Evolutionary conservation across 768 basidiomycete species (phyloP), one percentile per base, ranked within the genome.

Genomic region (Jaapia argillacea): DNA sequence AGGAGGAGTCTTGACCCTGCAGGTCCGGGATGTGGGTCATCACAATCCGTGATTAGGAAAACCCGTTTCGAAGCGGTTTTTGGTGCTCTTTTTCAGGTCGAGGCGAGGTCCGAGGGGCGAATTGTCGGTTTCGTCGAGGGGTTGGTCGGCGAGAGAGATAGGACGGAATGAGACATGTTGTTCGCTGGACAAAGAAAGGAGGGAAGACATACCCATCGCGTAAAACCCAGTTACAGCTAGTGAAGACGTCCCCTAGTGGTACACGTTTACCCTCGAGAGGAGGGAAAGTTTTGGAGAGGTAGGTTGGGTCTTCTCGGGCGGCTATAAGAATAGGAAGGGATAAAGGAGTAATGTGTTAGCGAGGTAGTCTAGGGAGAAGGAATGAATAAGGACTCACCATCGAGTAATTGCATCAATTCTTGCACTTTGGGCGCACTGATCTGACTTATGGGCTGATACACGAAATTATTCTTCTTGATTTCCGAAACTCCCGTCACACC

Each of bases 31-130:
- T 71, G 77, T 2, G 91, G 91, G 51, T 85, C 62, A 52, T 92
- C 90, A 51, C 86, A 80, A 56, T 98, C 85, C 0, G 96, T 98
- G 35, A 99, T 85, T 28, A 94, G 66, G 58, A 97, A 97, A 1
- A 98, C 75, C 4, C 92, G 81, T 57, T 94, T 93, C n/a, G 84
- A 80, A 2, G 90, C 88, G 0, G 81, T 88, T 55, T 92, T 90
- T 18, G 82, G 80, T 5, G 87, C 85, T 7, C 88, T 91, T 24
- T n/a, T n/a, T n/a, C n/a, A n/a, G n/a, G n/a, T n/a, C n/a, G n/a
- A n/a, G n/a, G n/a, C n/a, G n/a, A n/a, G n/a, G n/a, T n/a, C n/a
- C n/a, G n/a, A n/a, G n/a, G n/a, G n/a, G n/a, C n/a, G n/a, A n/a
- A n/a, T n/a, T n/a, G n/a, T n/a, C n/a, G n/a, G n/a, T n/a, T n/a